phyloP scores from a whole-genome alignment of 306 rosid genomes.

The Sphenostylis stenocarpa region DNA sequence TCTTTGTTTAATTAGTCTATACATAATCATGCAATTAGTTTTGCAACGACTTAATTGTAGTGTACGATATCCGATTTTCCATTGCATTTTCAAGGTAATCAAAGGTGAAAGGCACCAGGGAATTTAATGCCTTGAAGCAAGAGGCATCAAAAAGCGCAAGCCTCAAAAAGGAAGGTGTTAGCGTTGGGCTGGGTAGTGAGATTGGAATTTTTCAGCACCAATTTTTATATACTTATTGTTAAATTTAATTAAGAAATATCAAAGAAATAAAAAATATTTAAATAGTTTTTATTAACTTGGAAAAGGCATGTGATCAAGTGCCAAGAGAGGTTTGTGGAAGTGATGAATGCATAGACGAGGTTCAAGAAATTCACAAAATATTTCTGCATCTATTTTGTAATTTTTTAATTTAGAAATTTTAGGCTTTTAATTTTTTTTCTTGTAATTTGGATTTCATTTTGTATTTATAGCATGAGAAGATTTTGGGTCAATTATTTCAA shows the following conservation, averaged over 20 bases:
- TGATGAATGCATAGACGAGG: too few relatives aligned
- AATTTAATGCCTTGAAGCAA: background rate
- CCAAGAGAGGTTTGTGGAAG: too few relatives aligned
- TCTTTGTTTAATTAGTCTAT: background rate
- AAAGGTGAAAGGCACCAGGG: background rate
- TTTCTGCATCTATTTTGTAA: too few relatives aligned
- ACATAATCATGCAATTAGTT: background rate
- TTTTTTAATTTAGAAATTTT: too few relatives aligned
- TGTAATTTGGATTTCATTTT: too few relatives aligned
- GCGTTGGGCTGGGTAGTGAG: background rate
- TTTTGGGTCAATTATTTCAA: too few relatives aligned
- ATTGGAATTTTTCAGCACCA: background rate
- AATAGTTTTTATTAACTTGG: background rate
- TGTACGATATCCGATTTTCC: background rate
- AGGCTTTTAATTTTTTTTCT: too few relatives aligned
- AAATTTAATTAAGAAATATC: background rate
- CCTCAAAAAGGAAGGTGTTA: background rate
- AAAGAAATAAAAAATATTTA: background rate
- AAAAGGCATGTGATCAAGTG: background rate
- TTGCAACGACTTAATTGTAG: background rate
- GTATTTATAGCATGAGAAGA: too few relatives aligned
- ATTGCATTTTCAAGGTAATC: conserved; percentile 1
- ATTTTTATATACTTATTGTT: background rate
- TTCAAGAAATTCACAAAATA: too few relatives aligned
- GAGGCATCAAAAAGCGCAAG: background rate